phyloP scores from a whole-genome alignment of 2,329 filamentous ascomycete species.

The Bipolaris zeicola region DNA sequence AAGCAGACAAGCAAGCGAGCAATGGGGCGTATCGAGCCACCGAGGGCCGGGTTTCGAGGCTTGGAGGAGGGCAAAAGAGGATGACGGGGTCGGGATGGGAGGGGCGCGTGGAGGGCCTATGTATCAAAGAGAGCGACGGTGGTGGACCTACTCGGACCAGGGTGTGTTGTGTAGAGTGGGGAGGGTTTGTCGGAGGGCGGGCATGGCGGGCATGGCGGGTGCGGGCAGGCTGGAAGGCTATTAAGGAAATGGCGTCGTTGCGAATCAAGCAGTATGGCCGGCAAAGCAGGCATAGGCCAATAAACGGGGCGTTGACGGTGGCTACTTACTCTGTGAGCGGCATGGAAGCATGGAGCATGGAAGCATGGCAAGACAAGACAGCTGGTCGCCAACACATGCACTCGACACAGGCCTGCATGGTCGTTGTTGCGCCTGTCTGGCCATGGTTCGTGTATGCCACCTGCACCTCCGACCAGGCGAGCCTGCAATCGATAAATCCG shows the following conservation, averaged over 20 bases:
- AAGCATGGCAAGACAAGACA: background rate
- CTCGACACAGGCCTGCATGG: background rate
- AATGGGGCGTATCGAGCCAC: too few species aligned
- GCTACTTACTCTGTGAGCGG: conserved; percentile 7
- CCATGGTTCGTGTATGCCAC: background rate
- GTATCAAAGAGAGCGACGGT: conserved; percentile 12
- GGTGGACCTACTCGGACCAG: conserved; percentile 8
- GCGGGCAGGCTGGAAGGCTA: conserved; percentile 8
- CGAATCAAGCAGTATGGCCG: conserved; percentile 16
- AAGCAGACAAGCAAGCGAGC: too few species aligned
- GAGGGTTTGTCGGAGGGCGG: conserved; percentile 8
- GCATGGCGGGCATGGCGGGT: conserved; percentile 7
- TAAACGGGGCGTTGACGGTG: conserved; percentile 2
- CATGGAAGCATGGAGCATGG: conserved; percentile 1
- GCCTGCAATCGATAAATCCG: background rate
- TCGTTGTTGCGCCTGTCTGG: conserved; percentile 6
- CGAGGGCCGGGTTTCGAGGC: too few species aligned
- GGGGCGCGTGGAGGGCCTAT: conserved; percentile 12
- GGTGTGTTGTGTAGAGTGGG: conserved; percentile 9
- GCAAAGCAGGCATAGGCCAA: background rate
- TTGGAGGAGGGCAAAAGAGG: conserved; percentile 5
- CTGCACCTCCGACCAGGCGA: background rate
- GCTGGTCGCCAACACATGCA: background rate
- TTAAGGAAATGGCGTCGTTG: conserved; percentile 16
- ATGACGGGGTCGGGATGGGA: background rate